These are phyloP conservation scores for Xerophyta viscosa DNA, from an alignment of 106 monocot species.

Conservation along the genomic window DNA sequence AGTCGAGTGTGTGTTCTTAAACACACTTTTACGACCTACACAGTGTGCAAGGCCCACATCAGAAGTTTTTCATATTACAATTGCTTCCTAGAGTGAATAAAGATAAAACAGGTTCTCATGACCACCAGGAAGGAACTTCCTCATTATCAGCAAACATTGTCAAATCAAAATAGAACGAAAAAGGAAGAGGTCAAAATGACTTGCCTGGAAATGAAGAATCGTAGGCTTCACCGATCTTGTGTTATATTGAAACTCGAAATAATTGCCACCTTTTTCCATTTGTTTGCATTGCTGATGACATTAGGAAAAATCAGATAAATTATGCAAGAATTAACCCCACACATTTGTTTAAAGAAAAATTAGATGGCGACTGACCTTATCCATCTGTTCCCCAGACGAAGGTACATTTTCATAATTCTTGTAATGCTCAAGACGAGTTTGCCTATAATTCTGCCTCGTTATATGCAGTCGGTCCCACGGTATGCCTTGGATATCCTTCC, in stretches of 20 bases:
- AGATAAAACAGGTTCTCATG: no score
- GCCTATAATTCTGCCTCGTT: conserved; percentile 45
- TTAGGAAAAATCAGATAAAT: conserved; percentile 1
- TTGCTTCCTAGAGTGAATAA: no score
- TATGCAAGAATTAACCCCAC: no score
- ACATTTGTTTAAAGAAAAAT: conserved; percentile 4
- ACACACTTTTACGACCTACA: no score
- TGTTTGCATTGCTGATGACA: conserved; percentile 46
- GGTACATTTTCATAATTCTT: conserved; percentile 60
- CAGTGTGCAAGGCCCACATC: no score
- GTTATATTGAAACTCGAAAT: conserved; percentile 63
- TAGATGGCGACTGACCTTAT: conserved; percentile 20
- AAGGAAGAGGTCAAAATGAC: no score
- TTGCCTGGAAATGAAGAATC: conserved; percentile 81
- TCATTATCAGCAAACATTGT: no score
- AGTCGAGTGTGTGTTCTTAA: no score
- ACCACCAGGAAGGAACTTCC: no score
- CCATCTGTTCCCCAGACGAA: conserved; percentile 42
- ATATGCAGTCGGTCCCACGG: conserved; percentile 52
- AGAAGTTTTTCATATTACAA: no score
- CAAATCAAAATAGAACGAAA: no score
- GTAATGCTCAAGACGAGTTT: conserved; percentile 55
- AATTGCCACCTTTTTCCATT: conserved; percentile 47
- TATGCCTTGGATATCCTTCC: conserved; percentile 69
- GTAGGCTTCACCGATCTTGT: conserved; percentile 72